Conservation (phyloP, 768 basidiomycete species). For the Hysterangium stoloniferum region DNA sequence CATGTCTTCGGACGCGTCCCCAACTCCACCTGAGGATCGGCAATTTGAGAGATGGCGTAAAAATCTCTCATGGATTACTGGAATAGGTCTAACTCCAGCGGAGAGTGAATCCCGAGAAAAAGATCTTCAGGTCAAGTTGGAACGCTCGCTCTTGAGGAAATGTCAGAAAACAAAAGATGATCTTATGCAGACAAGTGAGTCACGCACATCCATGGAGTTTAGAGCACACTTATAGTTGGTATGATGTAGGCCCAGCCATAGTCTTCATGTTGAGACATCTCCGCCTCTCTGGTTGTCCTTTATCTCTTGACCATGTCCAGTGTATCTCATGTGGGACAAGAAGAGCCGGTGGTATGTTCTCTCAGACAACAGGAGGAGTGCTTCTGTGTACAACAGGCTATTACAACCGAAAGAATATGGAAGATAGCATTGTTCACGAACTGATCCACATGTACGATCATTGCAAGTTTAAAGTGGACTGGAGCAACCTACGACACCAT, state of each 20-base stretch:
- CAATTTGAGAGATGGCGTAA: constrained; percentile 46
- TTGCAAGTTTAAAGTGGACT: constrained; percentile 89
- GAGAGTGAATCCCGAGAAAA: constrained; percentile 26
- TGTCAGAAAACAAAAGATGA: constrained; percentile 70
- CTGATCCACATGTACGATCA: constrained; percentile 95
- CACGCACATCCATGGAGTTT: neutral
- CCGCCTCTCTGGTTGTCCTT: constrained; percentile 60
- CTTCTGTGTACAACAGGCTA: constrained; percentile 83
- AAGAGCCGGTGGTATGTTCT: constrained; percentile 73
- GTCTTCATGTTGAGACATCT: constrained; percentile 92
- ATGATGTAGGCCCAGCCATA: constrained; percentile 63
- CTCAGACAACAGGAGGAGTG: constrained; percentile 67
- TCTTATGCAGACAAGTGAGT: constrained; percentile 63
- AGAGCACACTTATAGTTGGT: neutral
- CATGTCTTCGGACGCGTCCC: neutral
- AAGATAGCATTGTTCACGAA: constrained; percentile 90
- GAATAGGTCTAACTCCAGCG: constrained; percentile 39
- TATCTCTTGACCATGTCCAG: constrained; percentile 64
- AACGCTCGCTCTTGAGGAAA: constrained; percentile 29
- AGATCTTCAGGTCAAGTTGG: constrained; percentile 25
- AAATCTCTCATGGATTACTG: constrained; percentile 41
- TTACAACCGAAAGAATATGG: constrained; percentile 78
- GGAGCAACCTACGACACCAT: constrained; percentile 85
- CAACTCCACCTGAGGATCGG: constrained; percentile 2
- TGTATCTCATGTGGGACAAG: constrained; percentile 75